Percentiles rank a stretch among this genome's conserved stretches.
phyloP scores from a whole-genome alignment of 345 rosid genomes.

The Linum lewisii region DNA sequence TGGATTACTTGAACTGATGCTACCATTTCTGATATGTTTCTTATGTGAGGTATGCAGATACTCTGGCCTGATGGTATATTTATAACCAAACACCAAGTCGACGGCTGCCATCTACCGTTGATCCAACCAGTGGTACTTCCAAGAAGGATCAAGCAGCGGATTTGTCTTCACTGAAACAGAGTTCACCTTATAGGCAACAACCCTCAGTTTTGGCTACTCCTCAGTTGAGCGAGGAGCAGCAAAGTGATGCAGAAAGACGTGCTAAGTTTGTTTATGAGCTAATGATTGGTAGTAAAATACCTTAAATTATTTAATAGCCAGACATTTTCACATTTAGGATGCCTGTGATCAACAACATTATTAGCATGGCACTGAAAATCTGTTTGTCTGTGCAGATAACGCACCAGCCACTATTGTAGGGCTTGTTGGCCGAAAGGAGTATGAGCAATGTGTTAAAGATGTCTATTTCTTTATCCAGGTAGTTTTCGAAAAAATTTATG shows the following conservation, averaged over 20 bases:
- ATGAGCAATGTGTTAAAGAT: constrained; percentile 83
- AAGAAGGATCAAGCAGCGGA: constrained; percentile 7
- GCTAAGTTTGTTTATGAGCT: constrained; percentile 85
- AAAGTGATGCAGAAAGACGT: constrained; percentile 62
- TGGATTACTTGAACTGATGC: neutral
- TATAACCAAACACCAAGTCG: constrained; percentile 84
- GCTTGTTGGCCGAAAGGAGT: constrained; percentile 87
- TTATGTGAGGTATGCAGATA: constrained; percentile 37
- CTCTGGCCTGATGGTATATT: constrained; percentile 99
- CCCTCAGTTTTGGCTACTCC: constrained; percentile 36
- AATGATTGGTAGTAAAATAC: constrained; percentile 58
- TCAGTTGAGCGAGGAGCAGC: constrained; percentile 43
- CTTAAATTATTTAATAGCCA: neutral
- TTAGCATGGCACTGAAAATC: neutral
- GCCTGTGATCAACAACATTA: neutral
- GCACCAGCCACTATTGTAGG: constrained; percentile 78
- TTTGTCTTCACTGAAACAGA: constrained; percentile 10
- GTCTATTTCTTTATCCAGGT: constrained; percentile 96
- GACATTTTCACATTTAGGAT: neutral
- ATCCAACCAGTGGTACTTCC: constrained; percentile 16
- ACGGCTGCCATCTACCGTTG: constrained; percentile 30
- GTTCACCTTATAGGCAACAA: constrained; percentile 24
- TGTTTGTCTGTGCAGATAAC: constrained; percentile 41
- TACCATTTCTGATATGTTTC: constrained; percentile 8
- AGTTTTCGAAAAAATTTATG: constrained; percentile 13